Percentiles rank a stretch among this genome's conserved stretches.
phyloP scores from a whole-genome alignment of 2,329 filamentous ascomycete genomes.

The Clarireedia homoeocarpa region DNA sequence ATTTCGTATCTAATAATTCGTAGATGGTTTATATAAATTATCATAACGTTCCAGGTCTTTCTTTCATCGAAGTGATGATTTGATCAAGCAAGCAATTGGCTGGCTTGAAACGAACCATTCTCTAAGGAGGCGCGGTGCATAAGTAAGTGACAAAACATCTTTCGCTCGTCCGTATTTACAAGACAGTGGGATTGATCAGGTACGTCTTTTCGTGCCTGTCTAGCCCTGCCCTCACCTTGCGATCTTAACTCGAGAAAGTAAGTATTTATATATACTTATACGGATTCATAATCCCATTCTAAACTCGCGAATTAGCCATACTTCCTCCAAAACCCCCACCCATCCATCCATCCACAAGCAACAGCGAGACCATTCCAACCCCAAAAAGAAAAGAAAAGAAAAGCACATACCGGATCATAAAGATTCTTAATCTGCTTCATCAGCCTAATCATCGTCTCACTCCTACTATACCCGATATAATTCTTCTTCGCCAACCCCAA shows the following conservation, averaged over 20 bases:
- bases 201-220: too few relatives aligned
- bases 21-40: too few relatives aligned
- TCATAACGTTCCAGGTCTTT: too few relatives aligned
- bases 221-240: too few relatives aligned
- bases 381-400: not conserved
- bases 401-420: slow-evolving; percentile 76
- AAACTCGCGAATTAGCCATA: slow-evolving; percentile 18
- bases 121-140: too few relatives aligned
- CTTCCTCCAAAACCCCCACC: not conserved
- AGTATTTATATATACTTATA: slow-evolving; percentile 80
- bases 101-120: too few relatives aligned
- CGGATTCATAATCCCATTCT: slow-evolving; percentile 98
- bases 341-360: not conserved
- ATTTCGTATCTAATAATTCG: too few relatives aligned
- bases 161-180: too few relatives aligned
- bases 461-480: slow-evolving; percentile 88
- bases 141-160: too few relatives aligned
- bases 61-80: too few relatives aligned
- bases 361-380: not conserved
- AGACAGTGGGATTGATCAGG: too few relatives aligned
- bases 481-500: slow-evolving; percentile 92
- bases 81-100: too few relatives aligned
- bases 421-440: slow-evolving; percentile 95
- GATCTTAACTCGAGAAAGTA: not conserved
- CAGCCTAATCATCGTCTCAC: slow-evolving; percentile 74